These are phyloP conservation scores for Capsicum chinense DNA, from an alignment of 257 asterid species.

Conservation along the genomic window DNA sequence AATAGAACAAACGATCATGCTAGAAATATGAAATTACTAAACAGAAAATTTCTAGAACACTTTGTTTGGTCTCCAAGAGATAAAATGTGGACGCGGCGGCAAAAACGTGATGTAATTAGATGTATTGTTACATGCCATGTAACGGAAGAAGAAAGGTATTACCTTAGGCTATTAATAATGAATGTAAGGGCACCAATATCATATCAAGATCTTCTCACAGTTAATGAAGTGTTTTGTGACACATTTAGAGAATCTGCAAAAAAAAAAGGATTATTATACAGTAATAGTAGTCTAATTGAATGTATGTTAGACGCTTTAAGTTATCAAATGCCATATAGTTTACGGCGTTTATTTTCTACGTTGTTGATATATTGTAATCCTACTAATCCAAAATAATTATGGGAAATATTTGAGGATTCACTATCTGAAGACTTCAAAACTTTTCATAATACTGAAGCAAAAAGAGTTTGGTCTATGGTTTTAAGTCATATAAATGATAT, in stretches of 20 bases:
- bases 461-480: background rate
- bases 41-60: no score
- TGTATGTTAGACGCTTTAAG: background rate
- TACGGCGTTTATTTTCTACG: background rate
- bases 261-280: background rate
- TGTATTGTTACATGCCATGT: background rate
- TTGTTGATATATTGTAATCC: background rate
- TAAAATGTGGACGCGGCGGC: no score
- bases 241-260: background rate
- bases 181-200: background rate
- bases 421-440: background rate
- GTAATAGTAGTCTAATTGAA: background rate
- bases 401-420: background rate
- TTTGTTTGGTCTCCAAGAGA: no score
- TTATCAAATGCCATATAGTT: background rate
- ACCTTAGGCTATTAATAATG: background rate
- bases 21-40: no score
- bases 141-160: background rate
- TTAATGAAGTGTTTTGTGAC: background rate
- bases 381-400: background rate
- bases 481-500: background rate
- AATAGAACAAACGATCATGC: no score
- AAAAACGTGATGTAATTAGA: no score
- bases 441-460: background rate
- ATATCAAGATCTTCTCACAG: background rate